Conservation (phyloP, 768 basidiomycete species). For the Suillus bovinus region DNA sequence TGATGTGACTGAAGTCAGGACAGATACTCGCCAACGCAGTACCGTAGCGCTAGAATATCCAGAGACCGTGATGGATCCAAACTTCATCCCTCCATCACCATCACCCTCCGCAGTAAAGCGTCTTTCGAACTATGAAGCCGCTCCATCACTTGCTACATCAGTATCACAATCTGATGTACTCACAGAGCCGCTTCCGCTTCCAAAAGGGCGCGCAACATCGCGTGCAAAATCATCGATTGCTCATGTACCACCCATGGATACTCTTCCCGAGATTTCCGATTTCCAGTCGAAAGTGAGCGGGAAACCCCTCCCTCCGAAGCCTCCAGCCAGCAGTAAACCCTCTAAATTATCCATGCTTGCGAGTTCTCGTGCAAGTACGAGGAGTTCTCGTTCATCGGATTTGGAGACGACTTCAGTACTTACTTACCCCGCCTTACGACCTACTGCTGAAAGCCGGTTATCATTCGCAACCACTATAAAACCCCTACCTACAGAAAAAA, state of each 20-base stretch:
- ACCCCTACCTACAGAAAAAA: constrained; percentile 20
- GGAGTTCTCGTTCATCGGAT: constrained; percentile 57
- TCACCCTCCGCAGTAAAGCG: constrained; percentile 65
- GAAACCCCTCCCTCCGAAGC: constrained; percentile 25
- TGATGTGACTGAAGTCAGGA: constrained; percentile 10
- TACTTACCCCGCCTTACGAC: constrained; percentile 71
- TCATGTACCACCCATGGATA: constrained; percentile 45
- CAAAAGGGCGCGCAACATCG: constrained; percentile 35
- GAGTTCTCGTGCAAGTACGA: constrained; percentile 57
- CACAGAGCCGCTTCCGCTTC: constrained; percentile 8
- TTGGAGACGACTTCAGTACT: constrained; percentile 60
- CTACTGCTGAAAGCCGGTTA: constrained; percentile 56
- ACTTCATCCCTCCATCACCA: constrained; percentile 63
- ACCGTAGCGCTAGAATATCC: constrained; percentile 11
- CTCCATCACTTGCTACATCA: constrained; percentile 53
- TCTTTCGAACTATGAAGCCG: constrained; percentile 57
- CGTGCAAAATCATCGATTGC: constrained; percentile 44
- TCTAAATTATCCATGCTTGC: constrained; percentile 74
- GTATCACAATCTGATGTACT: constrained; percentile 35
- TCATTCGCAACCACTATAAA: constrained; percentile 28
- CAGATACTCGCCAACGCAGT: constrained; percentile 20
- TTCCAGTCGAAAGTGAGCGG: constrained; percentile 47
- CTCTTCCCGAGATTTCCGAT: constrained; percentile 58
- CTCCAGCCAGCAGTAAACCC: constrained; percentile 37
- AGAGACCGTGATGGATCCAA: constrained; percentile 45